These are phyloP conservation scores for Massariosphaeria phaeospora DNA, from an alignment of 495 filamentous ascomycete genomes.

Conservation along the genomic window DNA sequence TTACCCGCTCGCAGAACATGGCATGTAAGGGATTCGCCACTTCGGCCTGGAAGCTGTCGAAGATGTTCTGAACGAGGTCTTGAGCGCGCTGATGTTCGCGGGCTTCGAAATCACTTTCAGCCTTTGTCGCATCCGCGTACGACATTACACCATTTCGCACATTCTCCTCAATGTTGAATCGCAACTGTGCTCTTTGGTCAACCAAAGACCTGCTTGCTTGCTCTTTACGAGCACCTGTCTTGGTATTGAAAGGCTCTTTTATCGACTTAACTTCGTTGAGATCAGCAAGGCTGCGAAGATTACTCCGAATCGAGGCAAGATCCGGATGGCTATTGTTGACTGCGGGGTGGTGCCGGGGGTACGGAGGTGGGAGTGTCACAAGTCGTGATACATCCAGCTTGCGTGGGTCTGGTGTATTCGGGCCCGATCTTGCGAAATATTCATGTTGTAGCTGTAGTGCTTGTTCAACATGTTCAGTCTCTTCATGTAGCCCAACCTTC, in stretches of 20 bases:
- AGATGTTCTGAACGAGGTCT: slow-evolving; percentile 62
- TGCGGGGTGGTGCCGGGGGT: slow-evolving; percentile 87
- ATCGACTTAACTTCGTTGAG: slow-evolving; percentile 64
- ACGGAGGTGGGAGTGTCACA: slow-evolving; percentile 88
- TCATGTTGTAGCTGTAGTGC: slow-evolving; percentile 25
- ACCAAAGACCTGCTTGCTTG: slow-evolving; percentile 46
- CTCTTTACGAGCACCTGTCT: slow-evolving; percentile 39
- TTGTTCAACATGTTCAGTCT: too few relatives aligned
- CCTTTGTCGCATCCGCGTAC: slow-evolving; percentile 75
- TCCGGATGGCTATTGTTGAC: slow-evolving; percentile 94
- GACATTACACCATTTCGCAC: slow-evolving; percentile 70
- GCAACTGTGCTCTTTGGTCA: slow-evolving; percentile 50
- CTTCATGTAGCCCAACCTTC: slow-evolving; percentile 75
- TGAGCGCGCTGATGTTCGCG: slow-evolving; percentile 59
- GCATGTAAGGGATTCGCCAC: slow-evolving; percentile 75
- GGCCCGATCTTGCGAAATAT: slow-evolving; percentile 36
- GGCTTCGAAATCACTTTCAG: slow-evolving; percentile 59
- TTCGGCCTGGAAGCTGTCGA: slow-evolving; percentile 68
- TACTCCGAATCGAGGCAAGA: slow-evolving; percentile 66
- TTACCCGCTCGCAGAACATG: slow-evolving; percentile 52
- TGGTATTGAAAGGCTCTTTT: slow-evolving; percentile 52
- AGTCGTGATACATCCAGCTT: slow-evolving; percentile 84
- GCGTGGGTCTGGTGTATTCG: slow-evolving; percentile 43
- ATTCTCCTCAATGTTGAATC: slow-evolving; percentile 63
- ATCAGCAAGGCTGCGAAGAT: slow-evolving; percentile 72